A percentile compares a stretch with the other conserved stretches of the same genome.
These are phyloP conservation scores for Diaporthe vaccinii DNA, from an alignment of 2,329 filamentous ascomycete genomes.

Conservation along the genomic window DNA sequence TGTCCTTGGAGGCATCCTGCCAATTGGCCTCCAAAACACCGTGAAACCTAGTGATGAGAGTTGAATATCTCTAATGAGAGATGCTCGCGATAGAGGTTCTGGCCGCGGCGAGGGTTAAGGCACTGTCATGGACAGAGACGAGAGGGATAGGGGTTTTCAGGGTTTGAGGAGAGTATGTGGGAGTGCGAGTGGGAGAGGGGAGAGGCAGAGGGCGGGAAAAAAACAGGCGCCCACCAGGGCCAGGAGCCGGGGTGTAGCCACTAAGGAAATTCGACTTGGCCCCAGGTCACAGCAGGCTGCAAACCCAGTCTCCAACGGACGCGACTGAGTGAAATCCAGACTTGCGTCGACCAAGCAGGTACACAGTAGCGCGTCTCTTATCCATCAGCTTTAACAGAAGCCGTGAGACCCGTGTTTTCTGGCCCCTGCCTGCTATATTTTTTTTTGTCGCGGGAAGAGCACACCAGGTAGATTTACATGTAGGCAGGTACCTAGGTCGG, in stretches of 20 bases:
- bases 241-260: not conserved
- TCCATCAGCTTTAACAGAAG: not conserved
- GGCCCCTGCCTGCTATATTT: not conserved
- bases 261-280: not conserved
- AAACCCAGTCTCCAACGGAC: not conserved
- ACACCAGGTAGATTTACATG: not conserved
- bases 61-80: conserved; percentile 16
- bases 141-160: conserved; percentile 30
- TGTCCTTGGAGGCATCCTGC: conserved; percentile 36
- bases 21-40: not conserved
- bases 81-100: not conserved
- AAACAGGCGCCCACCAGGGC: not conserved
- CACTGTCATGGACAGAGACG: not conserved
- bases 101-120: conserved; percentile 23
- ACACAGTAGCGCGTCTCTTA: not conserved
- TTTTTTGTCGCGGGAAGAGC: not conserved
- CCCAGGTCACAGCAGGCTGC: not conserved
- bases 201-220: conserved; percentile 2
- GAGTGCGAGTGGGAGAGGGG: not conserved
- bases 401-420: not conserved
- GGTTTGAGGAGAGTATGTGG: conserved; percentile 21
- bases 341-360: not conserved
- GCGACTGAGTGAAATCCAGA: not conserved
- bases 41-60: conserved; percentile 5
- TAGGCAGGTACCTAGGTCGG: not conserved